phyloP scores from a whole-genome alignment of 495 filamentous ascomycete genomes.

The Xylaria scruposa region DNA sequence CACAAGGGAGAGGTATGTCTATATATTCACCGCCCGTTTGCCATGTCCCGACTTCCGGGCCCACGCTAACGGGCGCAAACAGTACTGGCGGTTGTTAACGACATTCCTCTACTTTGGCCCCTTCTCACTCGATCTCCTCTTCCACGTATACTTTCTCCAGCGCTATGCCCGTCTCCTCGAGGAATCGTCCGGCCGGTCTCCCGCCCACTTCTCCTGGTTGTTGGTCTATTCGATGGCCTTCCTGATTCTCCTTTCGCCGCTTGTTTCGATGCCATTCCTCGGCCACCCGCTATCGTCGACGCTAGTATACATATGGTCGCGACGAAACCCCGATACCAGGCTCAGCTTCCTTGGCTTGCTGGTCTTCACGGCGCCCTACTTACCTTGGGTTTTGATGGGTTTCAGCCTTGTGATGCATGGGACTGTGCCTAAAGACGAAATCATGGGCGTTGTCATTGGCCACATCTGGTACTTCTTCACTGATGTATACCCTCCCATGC shows the following conservation, averaged over 20 bases:
- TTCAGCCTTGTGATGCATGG: slow-evolving; percentile 88
- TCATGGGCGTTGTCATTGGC: slow-evolving; percentile 90
- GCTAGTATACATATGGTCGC: slow-evolving; percentile 97
- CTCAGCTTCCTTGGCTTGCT: slow-evolving; percentile 90
- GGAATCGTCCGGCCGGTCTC: slow-evolving; percentile 86
- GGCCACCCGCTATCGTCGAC: slow-evolving; percentile 88
- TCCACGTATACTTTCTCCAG: slow-evolving; percentile 98
- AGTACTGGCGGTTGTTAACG: slow-evolving; percentile 96
- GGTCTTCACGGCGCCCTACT: slow-evolving; percentile 90
- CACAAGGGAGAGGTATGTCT: slow-evolving; percentile 76
- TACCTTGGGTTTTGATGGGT: slow-evolving; percentile 95
- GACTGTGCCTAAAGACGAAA: slow-evolving; percentile 90
- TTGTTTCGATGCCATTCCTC: slow-evolving; percentile 88
- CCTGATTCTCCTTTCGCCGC: slow-evolving; percentile 79
- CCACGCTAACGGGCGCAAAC: slow-evolving; percentile 29
- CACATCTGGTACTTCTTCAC: slow-evolving; percentile 99
- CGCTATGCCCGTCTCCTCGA: slow-evolving; percentile 95
- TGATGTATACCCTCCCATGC: slow-evolving; percentile 91
- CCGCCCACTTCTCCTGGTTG: slow-evolving; percentile 94
- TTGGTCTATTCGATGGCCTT: slow-evolving; percentile 81
- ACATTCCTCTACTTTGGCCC: slow-evolving; percentile 98
- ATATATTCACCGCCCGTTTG: slow-evolving; percentile 14
- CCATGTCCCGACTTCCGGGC: neutral
- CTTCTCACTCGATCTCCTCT: slow-evolving; percentile 90
- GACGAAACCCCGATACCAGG: slow-evolving; percentile 89